A percentile compares a stretch with the other conserved stretches of the same genome.
Conservation (phyloP, 2,329 filamentous ascomycete species). For the Penicillium corylophilum region DNA sequence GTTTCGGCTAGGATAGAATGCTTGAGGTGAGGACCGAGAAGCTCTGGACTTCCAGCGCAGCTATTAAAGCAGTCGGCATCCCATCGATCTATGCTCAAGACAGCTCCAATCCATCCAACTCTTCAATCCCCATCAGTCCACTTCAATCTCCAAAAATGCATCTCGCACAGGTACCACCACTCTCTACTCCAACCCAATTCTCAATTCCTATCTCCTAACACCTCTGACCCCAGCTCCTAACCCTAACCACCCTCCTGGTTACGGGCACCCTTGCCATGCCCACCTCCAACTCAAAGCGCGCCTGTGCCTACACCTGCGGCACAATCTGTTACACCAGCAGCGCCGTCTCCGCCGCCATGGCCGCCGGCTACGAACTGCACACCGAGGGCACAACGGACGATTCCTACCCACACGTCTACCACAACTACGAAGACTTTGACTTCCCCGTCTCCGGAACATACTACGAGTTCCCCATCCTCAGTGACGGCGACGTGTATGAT, state of each 20-base stretch:
- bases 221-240: conserved; percentile 16
- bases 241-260: conserved; percentile 23
- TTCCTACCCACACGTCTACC: conserved; percentile 59
- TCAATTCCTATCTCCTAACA: background rate
- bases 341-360: conserved; percentile 52
- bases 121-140: background rate
- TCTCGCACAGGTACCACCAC: conserved; percentile 21
- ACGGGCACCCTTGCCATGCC: conserved; percentile 27
- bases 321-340: conserved; percentile 52
- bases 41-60: background rate
- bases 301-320: conserved; percentile 56
- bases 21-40: background rate
- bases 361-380: conserved; percentile 55
- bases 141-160: conserved; percentile 21
- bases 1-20: background rate
- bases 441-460: conserved; percentile 60
- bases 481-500: conserved; percentile 50
- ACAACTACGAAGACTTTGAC: conserved; percentile 63
- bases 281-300: conserved; percentile 24
- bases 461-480: conserved; percentile 63
- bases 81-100: background rate
- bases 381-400: conserved; percentile 34
- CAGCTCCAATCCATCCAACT: background rate
- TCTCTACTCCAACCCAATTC: background rate
- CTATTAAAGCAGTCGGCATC: background rate